Percentiles rank a stretch among this genome's conserved stretches.
phyloP scores from a whole-genome alignment of 1,284 basidiomycete genomes.

The Butyriboletus appendiculatus region DNA sequence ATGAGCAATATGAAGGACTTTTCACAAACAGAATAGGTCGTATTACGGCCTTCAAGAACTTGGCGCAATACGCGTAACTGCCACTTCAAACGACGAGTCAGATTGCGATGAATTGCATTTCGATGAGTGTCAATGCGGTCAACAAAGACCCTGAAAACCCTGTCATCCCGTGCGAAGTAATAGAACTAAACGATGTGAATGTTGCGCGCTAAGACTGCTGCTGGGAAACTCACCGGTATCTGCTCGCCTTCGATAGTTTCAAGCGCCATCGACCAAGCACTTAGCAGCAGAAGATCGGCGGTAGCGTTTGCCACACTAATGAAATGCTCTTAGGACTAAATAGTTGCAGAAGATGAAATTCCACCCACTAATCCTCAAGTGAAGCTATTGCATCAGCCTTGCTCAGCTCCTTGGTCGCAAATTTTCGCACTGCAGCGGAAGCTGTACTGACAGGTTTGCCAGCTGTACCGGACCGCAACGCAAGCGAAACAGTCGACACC shows the following conservation, averaged over 20 bases:
- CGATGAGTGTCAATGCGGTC: conserved; percentile 59
- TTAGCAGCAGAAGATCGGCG: conserved; percentile 71
- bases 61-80: conserved; percentile 63
- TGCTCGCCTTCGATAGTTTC: conserved; percentile 53
- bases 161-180: conserved; percentile 80
- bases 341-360: not conserved
- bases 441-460: conserved; percentile 72
- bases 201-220: not conserved
- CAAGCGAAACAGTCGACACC: conserved; percentile 56
- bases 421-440: conserved; percentile 64
- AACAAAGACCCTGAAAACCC: conserved; percentile 70
- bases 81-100: conserved; percentile 64
- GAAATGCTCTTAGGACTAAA: not conserved
- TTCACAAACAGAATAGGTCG: conserved; percentile 60
- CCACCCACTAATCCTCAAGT: conserved; percentile 77
- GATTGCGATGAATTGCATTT: conserved; percentile 47
- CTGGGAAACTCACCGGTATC: conserved; percentile 56
- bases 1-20: not conserved
- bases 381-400: conserved; percentile 75
- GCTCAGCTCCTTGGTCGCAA: conserved; percentile 75
- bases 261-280: conserved; percentile 65
- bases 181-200: conserved; percentile 51
- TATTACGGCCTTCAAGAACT: conserved; percentile 63
- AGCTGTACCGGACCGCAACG: conserved; percentile 59
- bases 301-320: conserved; percentile 78